A percentile compares a stretch with the other conserved stretches of the same genome.
Evolutionary conservation across 2,329 filamentous ascomycete genomes (phyloP).

Genomic region (Penicillium hesseltinei): DNA sequence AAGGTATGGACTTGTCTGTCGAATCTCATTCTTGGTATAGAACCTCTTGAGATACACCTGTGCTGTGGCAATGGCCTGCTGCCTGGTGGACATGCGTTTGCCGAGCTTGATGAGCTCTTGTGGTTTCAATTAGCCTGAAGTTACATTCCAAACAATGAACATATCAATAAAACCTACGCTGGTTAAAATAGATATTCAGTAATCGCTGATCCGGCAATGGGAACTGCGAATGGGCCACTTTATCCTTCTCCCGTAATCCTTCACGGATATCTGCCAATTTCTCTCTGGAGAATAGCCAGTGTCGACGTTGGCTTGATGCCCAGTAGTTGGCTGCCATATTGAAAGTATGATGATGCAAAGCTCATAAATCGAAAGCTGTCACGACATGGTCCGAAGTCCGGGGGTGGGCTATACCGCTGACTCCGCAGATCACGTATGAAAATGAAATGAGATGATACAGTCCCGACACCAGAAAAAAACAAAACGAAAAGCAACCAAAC

Average conservation of each 20-base stretch:
- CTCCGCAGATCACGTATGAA: slow-evolving; percentile 13
- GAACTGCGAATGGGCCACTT: slow-evolving; percentile 71
- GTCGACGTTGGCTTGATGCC: slow-evolving; percentile 85
- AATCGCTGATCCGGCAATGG: slow-evolving; percentile 78
- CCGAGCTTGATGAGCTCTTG: slow-evolving; percentile 74
- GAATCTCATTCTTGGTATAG: slow-evolving; percentile 86
- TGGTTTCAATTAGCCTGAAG: slow-evolving; percentile 1
- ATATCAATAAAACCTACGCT: slow-evolving; percentile 59
- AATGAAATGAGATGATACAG: not conserved
- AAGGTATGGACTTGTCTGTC: slow-evolving; percentile 88
- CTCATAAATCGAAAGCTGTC: slow-evolving; percentile 3
- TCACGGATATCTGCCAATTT: slow-evolving; percentile 73
- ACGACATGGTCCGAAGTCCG: slow-evolving; percentile 11
- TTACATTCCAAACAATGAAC: not conserved
- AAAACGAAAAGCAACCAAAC: not conserved
- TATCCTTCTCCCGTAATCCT: slow-evolving; percentile 73
- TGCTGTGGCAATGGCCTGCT: slow-evolving; percentile 90
- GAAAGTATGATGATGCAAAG: slow-evolving; percentile 2
- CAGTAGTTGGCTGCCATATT: slow-evolving; percentile 93
- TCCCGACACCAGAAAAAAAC: not conserved
- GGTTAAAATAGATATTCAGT: slow-evolving; percentile 87
- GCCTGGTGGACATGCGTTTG: slow-evolving; percentile 78
- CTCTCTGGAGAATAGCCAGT: slow-evolving; percentile 87
- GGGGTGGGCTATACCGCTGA: slow-evolving; percentile 1
- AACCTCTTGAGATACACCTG: slow-evolving; percentile 94